Evolutionary conservation across 2,329 filamentous ascomycete genomes (phyloP), one percentile per base, ranked within the genome.

Genomic region (Curvularia sp.): DNA sequence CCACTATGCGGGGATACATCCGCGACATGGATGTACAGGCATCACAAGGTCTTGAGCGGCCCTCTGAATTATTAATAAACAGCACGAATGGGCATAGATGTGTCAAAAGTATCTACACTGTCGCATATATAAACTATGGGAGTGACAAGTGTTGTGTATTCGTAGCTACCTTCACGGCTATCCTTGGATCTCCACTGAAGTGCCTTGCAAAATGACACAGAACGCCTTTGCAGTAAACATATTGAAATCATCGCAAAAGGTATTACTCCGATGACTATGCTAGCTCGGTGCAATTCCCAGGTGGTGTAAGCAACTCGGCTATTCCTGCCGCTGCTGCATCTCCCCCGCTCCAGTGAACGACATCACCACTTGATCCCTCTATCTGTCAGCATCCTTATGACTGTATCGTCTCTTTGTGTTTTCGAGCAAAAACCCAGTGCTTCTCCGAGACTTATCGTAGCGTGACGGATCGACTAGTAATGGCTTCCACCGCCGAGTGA

Each of bases 281-380:
- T 4, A 3, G 15, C 42, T 4, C 15, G 31, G 13, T 38, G 8
- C n/a, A 20, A n/a, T 18, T 18, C 35, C 15, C 15, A 18, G 6
- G 22, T 24, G 35, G 48, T 44, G 50, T 57, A 43, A 54, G 50
- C 55, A 41, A 41, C 13, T 50, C 57, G 57, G 57, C 53, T 59
- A 56, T 52, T 48, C 57, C 33, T 59, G 7, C 57, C 57, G 9
- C 13, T 2, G 15, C 22, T 42, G 46, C 41, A 28, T 5, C 5
- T 38, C 31, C 57, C 47, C 52, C 57, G 57, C 57, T 59, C 28
- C 47, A 5, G 46, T 56, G 35, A n/a, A 20, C 42, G 51, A 56
- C 53, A 56, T 59, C 57, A 56, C 51, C 41, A 51, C 42, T 33
- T 30, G 24, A 9, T 6, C 4, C 5, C 4, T 30, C 26, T n/a